These are phyloP conservation scores for Cyberlindnera euphorbiae DNA, from an alignment of 805 yeast species.

Conservation along the genomic window DNA sequence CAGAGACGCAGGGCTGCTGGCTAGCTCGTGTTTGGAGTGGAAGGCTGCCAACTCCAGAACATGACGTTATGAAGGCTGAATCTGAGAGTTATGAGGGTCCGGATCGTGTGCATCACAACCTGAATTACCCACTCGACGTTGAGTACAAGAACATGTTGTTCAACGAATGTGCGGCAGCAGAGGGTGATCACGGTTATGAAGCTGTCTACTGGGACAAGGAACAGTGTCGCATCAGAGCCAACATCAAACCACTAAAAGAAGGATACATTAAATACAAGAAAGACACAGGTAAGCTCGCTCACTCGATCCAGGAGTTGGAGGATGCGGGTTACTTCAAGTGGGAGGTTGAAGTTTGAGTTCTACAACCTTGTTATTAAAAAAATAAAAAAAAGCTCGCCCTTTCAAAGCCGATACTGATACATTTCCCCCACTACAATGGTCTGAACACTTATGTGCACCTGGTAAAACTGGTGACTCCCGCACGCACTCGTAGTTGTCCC, in stretches of 20 bases:
- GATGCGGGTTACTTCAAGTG: constrained; percentile 32
- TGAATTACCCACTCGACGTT: constrained; percentile 54
- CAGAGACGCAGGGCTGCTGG: constrained; percentile 62
- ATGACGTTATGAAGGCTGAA: constrained; percentile 41
- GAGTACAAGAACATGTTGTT: constrained; percentile 48
- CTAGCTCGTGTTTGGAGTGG: constrained; percentile 60
- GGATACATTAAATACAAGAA: constrained; percentile 37
- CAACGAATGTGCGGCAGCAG: constrained; percentile 32
- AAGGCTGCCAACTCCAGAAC: constrained; percentile 44
- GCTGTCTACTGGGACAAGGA: constrained; percentile 51
- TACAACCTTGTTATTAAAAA: no score
- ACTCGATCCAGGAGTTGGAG: constrained; percentile 34
- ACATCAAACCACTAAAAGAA: constrained; percentile 40
- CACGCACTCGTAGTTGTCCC: no score
- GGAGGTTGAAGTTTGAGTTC: constrained; percentile 20
- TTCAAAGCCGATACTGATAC: no score
- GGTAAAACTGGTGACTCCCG: no score
- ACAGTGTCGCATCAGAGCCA: constrained; percentile 38
- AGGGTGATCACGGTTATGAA: constrained; percentile 38
- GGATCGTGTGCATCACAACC: constrained; percentile 45
- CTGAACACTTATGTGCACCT: no score
- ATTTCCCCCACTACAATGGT: no score
- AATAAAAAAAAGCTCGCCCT: no score
- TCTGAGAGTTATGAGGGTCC: constrained; percentile 42
- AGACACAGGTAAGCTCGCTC: constrained; percentile 36